These are phyloP conservation scores for Periglandula ipomoeae DNA, from an alignment of 2,329 filamentous ascomycete species.

Conservation along the genomic window DNA sequence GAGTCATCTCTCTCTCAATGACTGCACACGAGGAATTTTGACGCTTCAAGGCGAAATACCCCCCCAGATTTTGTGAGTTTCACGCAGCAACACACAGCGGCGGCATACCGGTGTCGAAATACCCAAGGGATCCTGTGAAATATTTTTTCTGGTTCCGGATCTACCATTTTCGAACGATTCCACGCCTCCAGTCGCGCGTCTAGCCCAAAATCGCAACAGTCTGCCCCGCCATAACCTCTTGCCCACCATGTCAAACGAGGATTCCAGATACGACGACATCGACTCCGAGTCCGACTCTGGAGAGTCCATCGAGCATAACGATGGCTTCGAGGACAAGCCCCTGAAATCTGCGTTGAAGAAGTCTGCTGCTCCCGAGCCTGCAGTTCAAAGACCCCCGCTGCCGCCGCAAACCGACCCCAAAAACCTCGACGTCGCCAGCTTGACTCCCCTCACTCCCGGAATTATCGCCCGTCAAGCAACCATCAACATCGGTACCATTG, in stretches of 20 bases:
- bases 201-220: background rate
- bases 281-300: conserved; percentile 61
- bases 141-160: background rate
- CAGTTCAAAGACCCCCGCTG: conserved; percentile 42
- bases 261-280: conserved; percentile 60
- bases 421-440: conserved; percentile 69
- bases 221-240: conserved; percentile 19
- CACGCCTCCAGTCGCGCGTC: background rate
- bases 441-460: conserved; percentile 84
- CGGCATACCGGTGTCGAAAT: background rate
- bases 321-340: conserved; percentile 55
- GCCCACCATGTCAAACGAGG: conserved; percentile 45
- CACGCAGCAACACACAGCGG: conserved; percentile 8
- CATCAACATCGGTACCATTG: conserved; percentile 98
- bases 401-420: conserved; percentile 91
- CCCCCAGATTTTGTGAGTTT: conserved; percentile 9
- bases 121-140: background rate
- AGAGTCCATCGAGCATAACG: conserved; percentile 55
- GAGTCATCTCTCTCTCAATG: conserved; percentile 26
- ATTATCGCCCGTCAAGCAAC: conserved; percentile 97
- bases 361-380: conserved; percentile 42
- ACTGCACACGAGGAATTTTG: conserved; percentile 35
- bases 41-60: conserved; percentile 25
- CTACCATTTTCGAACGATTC: background rate
- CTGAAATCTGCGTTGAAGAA: conserved; percentile 86